phyloP scores from a whole-genome alignment of 257 asterid genomes.

The Cruciata laevipes region DNA sequence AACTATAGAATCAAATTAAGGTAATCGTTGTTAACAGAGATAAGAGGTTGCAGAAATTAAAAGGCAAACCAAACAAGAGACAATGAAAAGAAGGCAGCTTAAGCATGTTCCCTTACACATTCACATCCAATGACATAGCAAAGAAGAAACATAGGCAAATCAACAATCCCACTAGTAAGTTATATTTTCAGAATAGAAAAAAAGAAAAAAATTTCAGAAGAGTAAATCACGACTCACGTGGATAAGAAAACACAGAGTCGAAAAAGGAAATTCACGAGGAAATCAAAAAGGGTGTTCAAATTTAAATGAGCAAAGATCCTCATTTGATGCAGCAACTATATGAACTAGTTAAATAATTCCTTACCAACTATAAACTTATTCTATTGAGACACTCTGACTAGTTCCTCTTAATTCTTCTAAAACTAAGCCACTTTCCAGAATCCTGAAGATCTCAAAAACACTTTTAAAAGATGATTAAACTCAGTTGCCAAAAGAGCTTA shows the following conservation, averaged over 20 bases:
- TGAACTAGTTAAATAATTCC: not conserved
- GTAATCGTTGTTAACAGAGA: not conserved
- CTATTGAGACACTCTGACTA: not conserved
- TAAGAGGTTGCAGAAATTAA: not conserved
- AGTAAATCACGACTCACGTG: not conserved
- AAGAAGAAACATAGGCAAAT: not conserved
- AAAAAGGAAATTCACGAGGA: too few species aligned
- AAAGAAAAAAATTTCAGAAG: too few species aligned
- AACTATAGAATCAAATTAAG: slow-evolving; percentile 35
- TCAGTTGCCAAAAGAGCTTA: not conserved
- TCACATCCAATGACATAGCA: slow-evolving; percentile 16
- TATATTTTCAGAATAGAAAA: too few species aligned
- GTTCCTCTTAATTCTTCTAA: not conserved
- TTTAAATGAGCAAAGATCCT: not conserved
- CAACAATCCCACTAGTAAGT: not conserved
- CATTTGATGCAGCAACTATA: not conserved
- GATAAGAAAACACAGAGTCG: not conserved
- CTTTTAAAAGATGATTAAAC: not conserved
- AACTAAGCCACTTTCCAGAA: not conserved
- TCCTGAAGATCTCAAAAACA: not conserved
- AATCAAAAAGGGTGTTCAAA: not conserved
- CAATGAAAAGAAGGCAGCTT: not conserved
- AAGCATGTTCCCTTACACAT: slow-evolving; percentile 18
- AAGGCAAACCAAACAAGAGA: not conserved
- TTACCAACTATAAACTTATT: not conserved